These are phyloP conservation scores for Naganishia kalamii DNA, from an alignment of 768 basidiomycete genomes.

Conservation along the genomic window DNA sequence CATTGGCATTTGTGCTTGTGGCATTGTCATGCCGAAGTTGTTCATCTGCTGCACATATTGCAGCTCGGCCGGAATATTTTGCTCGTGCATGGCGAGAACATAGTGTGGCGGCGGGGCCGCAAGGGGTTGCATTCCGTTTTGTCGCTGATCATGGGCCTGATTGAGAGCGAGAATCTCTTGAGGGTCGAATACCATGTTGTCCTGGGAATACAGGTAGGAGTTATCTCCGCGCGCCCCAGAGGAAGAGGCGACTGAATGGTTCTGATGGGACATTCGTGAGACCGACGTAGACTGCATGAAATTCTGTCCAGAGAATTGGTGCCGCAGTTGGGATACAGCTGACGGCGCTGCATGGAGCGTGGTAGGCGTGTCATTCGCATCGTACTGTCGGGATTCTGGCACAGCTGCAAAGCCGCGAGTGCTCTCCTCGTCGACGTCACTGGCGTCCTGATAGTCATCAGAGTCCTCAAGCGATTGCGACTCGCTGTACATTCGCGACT, in stretches of 20 bases:
- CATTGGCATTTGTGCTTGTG: neutral
- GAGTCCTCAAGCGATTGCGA: neutral
- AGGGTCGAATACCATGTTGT: neutral
- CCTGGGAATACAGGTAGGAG: neutral
- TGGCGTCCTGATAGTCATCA: neutral
- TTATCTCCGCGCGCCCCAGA: neutral
- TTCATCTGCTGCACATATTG: neutral
- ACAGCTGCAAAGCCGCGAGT: neutral
- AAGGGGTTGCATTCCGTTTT: neutral
- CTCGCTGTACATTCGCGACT: constrained; percentile 10
- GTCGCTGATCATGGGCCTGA: neutral
- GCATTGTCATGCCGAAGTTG: neutral
- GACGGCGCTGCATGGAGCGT: neutral
- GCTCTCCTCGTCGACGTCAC: neutral
- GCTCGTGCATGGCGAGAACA: constrained; percentile 6
- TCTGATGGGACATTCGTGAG: neutral
- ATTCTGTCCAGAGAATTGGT: neutral
- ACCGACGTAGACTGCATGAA: constrained; percentile 13
- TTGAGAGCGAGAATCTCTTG: neutral
- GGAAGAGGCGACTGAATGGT: neutral
- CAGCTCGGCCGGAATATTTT: neutral
- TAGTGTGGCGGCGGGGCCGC: constrained; percentile 1
- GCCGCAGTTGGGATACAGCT: neutral
- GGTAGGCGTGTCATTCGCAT: neutral
- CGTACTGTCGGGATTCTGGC: neutral